A percentile compares a stretch with the other conserved stretches of the same genome.
phyloP scores from a whole-genome alignment of 2,329 filamentous ascomycete species.

The Trichoderma brevicompactum region DNA sequence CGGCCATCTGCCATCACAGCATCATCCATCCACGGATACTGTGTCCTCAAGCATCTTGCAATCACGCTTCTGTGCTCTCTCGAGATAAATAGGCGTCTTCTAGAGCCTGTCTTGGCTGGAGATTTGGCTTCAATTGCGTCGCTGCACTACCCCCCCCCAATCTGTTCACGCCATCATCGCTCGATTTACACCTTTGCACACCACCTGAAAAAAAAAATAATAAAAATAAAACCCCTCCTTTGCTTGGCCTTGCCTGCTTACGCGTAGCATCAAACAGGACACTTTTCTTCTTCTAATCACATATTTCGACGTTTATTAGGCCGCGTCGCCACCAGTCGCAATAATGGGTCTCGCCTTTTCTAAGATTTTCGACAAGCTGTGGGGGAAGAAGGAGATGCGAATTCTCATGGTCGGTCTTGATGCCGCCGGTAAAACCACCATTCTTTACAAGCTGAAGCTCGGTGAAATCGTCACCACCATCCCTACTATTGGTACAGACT shows the following conservation, averaged over 20 bases:
- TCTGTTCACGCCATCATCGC: constrained; percentile 27
- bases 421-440: constrained; percentile 99
- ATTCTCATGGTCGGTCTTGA: constrained; percentile 99
- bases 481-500: constrained; percentile 84
- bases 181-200: constrained; percentile 10
- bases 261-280: constrained; percentile 40
- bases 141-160: constrained; percentile 13
- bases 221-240: constrained; percentile 31
- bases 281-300: constrained; percentile 31
- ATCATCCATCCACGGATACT: constrained; percentile 31
- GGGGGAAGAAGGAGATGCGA: constrained; percentile 99
- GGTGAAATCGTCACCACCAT: constrained; percentile 99
- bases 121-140: constrained; percentile 22
- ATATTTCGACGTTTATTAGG: constrained; percentile 32
- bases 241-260: constrained; percentile 34
- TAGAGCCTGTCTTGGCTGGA: neutral
- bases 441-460: constrained; percentile 99
- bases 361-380: constrained; percentile 93
- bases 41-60: constrained; percentile 35
- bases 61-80: neutral
- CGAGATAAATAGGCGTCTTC: constrained; percentile 29
- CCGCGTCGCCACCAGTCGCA: constrained; percentile 53
- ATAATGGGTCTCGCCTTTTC: constrained; percentile 98
- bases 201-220: constrained; percentile 18
- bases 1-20: constrained; percentile 3